phyloP scores from a whole-genome alignment of 2,329 filamentous ascomycete species.

The Uncinocarpus reesii region DNA sequence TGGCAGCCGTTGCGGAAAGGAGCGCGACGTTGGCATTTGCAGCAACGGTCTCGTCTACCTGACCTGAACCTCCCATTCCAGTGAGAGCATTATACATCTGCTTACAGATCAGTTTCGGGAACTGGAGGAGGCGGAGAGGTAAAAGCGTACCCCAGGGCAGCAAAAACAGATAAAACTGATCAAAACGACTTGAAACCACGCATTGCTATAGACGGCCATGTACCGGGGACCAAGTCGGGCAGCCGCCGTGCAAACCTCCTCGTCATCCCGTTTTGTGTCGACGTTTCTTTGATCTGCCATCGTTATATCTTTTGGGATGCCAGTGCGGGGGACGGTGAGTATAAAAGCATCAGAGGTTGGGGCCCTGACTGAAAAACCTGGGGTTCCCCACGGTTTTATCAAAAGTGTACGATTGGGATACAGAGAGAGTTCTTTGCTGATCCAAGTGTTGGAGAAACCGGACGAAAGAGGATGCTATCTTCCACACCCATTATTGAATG shows the following conservation, averaged over 20 bases:
- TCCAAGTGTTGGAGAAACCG: too few species aligned
- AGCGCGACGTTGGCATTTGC: conserved; percentile 40
- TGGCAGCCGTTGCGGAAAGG: conserved; percentile 35
- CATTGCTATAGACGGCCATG: conserved; percentile 31
- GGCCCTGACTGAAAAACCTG: too few species aligned
- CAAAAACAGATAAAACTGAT: conserved; percentile 44
- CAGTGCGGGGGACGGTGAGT: too few species aligned
- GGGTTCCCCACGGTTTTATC: too few species aligned
- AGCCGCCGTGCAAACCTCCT: neutral
- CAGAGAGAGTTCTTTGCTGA: too few species aligned
- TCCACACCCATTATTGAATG: too few species aligned
- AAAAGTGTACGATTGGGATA: too few species aligned
- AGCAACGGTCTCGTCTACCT: conserved; percentile 39
- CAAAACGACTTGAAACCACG: conserved; percentile 41
- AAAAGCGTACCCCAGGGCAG: conserved; percentile 34
- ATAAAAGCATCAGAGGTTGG: too few species aligned
- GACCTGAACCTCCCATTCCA: conserved; percentile 39
- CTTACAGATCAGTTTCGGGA: neutral
- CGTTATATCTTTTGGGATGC: too few species aligned
- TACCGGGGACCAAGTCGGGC: neutral
- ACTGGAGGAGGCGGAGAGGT: neutral
- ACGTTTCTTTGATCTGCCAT: neutral
- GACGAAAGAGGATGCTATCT: too few species aligned
- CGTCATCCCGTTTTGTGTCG: neutral
- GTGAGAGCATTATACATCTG: conserved; percentile 42